Evolutionary conservation across 805 yeast genomes (phyloP), one percentile per base, ranked within the genome.

Genomic region (Saturnispora hagleri): DNA sequence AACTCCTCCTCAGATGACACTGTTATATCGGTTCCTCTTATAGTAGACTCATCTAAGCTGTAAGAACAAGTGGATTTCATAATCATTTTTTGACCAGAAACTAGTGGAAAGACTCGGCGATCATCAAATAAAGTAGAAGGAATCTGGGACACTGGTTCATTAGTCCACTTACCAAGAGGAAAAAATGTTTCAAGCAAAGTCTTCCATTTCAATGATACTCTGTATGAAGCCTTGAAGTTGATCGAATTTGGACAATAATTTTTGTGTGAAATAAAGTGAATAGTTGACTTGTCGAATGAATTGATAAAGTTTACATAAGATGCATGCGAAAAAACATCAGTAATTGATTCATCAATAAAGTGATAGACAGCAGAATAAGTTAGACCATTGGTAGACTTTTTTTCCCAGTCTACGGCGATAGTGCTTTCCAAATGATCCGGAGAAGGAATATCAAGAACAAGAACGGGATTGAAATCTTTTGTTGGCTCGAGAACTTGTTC

Each of bases 201-300:
- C 57, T 80, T 82, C 62, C 86, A 71, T 60, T 81, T 82, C 54
- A 86, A 62, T 2, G 77, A 68, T 18, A 75, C 69, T 1, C 69
- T 58, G 0, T 85, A 80, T 4, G 86, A 73, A 0, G 82, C 75
- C 31, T 70, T 73, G 63, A 80, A 82, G 5, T 79, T 73, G 15
- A 89, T 64, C 0, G 78, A 70, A 62, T 90, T 77, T 18, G 87
- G 80, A 12, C 83, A 72, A 48, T 85, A 71, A 15, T 69, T 64
- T 4, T 82, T 73, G 66, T 91, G 97, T n/a, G 93, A 82, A 5
- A 91, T 72, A 48, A 81, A 71, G 64, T 89, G 96, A 48, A 71
- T 62, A 28, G 80, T 71, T 1, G 71, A 61, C 0, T 64, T 55
- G 0, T 81, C 84, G 57, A 88, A 83, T 5, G 71, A 63, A 49